These are phyloP conservation scores for Hygrophoropsis aurantiaca DNA, from an alignment of 768 basidiomycete genomes.

Conservation along the genomic window DNA sequence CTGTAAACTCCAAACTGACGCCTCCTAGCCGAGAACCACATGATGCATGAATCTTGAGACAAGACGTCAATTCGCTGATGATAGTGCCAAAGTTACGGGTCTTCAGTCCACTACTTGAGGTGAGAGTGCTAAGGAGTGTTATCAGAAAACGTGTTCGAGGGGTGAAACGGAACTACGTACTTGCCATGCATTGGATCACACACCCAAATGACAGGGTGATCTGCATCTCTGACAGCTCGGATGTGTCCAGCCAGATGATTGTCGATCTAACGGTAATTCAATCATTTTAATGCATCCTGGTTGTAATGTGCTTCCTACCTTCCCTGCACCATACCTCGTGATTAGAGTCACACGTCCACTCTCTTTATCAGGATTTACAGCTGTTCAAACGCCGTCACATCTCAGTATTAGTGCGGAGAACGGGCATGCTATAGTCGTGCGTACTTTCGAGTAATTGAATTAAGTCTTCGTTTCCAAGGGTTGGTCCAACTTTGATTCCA, in stretches of 20 bases:
- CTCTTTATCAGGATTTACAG: constrained; percentile 86
- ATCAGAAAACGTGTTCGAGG: neutral
- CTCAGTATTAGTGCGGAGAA: neutral
- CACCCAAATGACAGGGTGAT: constrained; percentile 90
- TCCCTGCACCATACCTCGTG: constrained; percentile 87
- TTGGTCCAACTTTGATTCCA: constrained; percentile 94
- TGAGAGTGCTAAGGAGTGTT: constrained; percentile 64
- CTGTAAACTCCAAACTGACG: constrained; percentile 90
- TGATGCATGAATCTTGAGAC: constrained; percentile 75
- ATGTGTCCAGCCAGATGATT: constrained; percentile 79
- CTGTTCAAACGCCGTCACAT: constrained; percentile 35
- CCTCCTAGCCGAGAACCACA: constrained; percentile 76
- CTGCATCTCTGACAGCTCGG: constrained; percentile 69
- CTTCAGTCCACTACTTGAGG: constrained; percentile 79
- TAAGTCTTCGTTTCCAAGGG: constrained; percentile 78
- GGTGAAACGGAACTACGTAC: constrained; percentile 44
- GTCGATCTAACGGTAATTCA: constrained; percentile 54
- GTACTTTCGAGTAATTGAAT: constrained; percentile 72
- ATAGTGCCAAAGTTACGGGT: constrained; percentile 89
- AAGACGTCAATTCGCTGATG: constrained; percentile 81
- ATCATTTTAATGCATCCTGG: neutral
- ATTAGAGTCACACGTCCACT: constrained; percentile 85
- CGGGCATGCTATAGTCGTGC: constrained; percentile 19
- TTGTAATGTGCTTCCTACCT: constrained; percentile 39
- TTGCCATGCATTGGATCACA: constrained; percentile 99